Evolutionary conservation across 2,329 filamentous ascomycete genomes (phyloP).

Genomic region (Fusarium sp.): DNA sequence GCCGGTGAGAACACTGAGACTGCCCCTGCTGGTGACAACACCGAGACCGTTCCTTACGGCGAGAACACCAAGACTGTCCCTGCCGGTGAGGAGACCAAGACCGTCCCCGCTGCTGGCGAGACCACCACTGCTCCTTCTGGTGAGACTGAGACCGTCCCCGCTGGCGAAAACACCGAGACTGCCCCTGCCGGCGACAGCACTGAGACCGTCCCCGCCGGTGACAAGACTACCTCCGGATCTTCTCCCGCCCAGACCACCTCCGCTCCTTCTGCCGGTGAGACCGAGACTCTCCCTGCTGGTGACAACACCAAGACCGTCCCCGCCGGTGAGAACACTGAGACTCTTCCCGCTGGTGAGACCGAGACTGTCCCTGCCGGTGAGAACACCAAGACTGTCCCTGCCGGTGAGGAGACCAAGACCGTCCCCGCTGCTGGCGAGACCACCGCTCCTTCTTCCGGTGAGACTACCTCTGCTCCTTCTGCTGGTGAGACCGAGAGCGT

Average conservation of each 20-base stretch:
- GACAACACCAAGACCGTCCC: slow-evolving; percentile 59
- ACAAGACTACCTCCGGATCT: slow-evolving; percentile 53
- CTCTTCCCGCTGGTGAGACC: slow-evolving; percentile 23
- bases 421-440: slow-evolving; percentile 55
- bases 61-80: slow-evolving; percentile 56
- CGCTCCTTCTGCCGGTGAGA: background rate
- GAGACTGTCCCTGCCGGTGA: slow-evolving; percentile 10
- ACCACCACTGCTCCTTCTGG: slow-evolving; percentile 55
- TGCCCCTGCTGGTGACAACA: slow-evolving; percentile 1
- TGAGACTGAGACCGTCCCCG: slow-evolving; percentile 55
- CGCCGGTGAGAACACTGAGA: slow-evolving; percentile 8
- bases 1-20: slow-evolving; percentile 56
- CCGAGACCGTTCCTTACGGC: slow-evolving; percentile 50
- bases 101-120: slow-evolving; percentile 44
- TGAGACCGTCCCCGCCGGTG: slow-evolving; percentile 30
- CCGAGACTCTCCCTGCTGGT: slow-evolving; percentile 52
- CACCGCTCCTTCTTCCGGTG: slow-evolving; percentile 58
- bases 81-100: slow-evolving; percentile 30
- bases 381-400: slow-evolving; percentile 6
- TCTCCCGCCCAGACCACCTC: slow-evolving; percentile 59
- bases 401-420: slow-evolving; percentile 6
- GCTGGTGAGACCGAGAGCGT: slow-evolving; percentile 42
- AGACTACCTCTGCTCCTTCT: slow-evolving; percentile 44
- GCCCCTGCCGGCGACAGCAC: slow-evolving; percentile 30
- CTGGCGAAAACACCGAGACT: slow-evolving; percentile 29